A percentile compares a stretch with the other conserved stretches of the same genome.
These are phyloP conservation scores for Thraustotheca clavata DNA, from an alignment of 352 stramenopile species.

Conservation along the genomic window DNA sequence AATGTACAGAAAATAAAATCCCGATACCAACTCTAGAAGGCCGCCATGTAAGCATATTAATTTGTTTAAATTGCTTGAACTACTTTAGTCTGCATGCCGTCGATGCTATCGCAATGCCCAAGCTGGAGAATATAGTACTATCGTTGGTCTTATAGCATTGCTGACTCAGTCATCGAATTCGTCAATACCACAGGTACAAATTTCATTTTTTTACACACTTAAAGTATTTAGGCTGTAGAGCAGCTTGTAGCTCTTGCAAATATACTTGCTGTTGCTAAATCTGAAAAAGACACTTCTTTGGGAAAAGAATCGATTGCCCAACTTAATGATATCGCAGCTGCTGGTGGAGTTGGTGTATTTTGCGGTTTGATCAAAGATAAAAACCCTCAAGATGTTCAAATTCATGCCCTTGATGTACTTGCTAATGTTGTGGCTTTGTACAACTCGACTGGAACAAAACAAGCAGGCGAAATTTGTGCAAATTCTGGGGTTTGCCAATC, in stretches of 20 bases:
- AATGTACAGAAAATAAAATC: conserved; percentile 65
- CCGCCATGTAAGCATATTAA: not conserved
- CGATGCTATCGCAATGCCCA: conserved; percentile 68
- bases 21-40: conserved; percentile 10
- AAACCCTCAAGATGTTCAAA: conserved; percentile 45
- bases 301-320: conserved; percentile 64
- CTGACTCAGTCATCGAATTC: conserved; percentile 35
- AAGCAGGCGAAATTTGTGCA: conserved; percentile 52
- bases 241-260: conserved; percentile 53
- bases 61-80: conserved; percentile 37
- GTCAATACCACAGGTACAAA: conserved; percentile 3
- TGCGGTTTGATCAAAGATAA: conserved; percentile 47
- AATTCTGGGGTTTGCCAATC: conserved; percentile 45
- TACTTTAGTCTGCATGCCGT: conserved; percentile 63
- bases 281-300: conserved; percentile 57
- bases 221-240: conserved; percentile 41
- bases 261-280: conserved; percentile 43
- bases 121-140: conserved; percentile 59
- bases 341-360: conserved; percentile 63
- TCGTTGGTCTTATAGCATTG: conserved; percentile 53
- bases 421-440: conserved; percentile 64
- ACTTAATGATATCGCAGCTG: conserved; percentile 76
- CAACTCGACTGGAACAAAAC: conserved; percentile 60
- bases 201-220: not conserved
- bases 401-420: conserved; percentile 58